Conservation (phyloP, 1,139 yeast species). For the Wickerhamomyces sp. region DNA sequence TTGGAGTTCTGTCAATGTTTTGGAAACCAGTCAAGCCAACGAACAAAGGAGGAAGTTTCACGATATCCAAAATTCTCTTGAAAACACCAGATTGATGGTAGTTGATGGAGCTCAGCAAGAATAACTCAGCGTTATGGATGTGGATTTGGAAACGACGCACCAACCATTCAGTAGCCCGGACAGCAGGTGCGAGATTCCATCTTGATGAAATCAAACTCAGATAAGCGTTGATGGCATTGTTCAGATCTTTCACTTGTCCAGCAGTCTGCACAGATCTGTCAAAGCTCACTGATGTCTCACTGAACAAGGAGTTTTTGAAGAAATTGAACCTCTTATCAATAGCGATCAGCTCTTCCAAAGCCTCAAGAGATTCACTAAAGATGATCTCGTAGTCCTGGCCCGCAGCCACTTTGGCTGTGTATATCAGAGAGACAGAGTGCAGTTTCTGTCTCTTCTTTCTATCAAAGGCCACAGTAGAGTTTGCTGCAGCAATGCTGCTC, state of each 20-base stretch:
- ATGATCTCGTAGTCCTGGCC: conserved; percentile 88
- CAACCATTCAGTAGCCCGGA: conserved; percentile 91
- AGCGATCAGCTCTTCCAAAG: conserved; percentile 64
- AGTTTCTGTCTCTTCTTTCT: conserved; percentile 81
- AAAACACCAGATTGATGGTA: conserved; percentile 72
- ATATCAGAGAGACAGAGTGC: conserved; percentile 84
- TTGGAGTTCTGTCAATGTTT: conserved; percentile 57
- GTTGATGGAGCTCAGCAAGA: conserved; percentile 70
- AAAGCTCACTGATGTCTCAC: conserved; percentile 69
- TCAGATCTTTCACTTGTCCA: conserved; percentile 70
- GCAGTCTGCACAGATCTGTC: conserved; percentile 79
- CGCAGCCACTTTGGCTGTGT: conserved; percentile 83
- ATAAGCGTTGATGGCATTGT: conserved; percentile 70
- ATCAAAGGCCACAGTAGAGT: conserved; percentile 75
- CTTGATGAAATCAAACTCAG: conserved; percentile 60
- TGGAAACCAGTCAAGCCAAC: conserved; percentile 67
- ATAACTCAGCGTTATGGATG: conserved; percentile 67
- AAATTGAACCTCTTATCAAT: conserved; percentile 70
- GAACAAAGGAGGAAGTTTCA: conserved; percentile 70
- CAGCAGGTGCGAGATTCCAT: conserved; percentile 67
- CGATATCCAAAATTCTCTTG: conserved; percentile 66
- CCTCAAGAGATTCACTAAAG: conserved; percentile 67
- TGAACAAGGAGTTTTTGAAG: conserved; percentile 69
- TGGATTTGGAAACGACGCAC: conserved; percentile 89
- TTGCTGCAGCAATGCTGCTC: conserved; percentile 60